Conservation (phyloP, 805 yeast genomes). For the Dipodascopsis uninucleata region DNA sequence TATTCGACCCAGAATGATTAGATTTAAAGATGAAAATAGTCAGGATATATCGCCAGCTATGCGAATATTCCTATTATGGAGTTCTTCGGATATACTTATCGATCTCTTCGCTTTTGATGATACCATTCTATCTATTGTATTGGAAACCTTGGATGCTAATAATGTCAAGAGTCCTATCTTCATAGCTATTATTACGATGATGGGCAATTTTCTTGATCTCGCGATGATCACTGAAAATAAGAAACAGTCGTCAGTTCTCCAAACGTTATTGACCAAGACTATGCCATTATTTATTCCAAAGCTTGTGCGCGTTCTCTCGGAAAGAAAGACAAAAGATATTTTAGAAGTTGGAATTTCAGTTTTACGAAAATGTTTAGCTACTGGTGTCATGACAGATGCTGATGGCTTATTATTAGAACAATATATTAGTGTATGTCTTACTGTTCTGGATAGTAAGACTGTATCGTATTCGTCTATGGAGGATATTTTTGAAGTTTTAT, state of each 20-base stretch:
- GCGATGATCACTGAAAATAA: neutral
- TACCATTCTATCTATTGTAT: slow-evolving; percentile 50
- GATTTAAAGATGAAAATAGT: slow-evolving; percentile 71
- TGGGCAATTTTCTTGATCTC: slow-evolving; percentile 17
- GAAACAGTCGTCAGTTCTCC: neutral
- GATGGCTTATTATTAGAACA: slow-evolving; percentile 15
- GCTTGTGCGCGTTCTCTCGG: slow-evolving; percentile 11
- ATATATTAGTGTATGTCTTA: slow-evolving; percentile 15
- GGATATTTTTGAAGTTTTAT: slow-evolving; percentile 18
- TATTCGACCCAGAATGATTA: slow-evolving; percentile 59
- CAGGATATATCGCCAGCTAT: slow-evolving; percentile 80
- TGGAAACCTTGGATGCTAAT: slow-evolving; percentile 51
- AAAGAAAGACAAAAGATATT: slow-evolving; percentile 4
- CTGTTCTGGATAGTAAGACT: slow-evolving; percentile 17
- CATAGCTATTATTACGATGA: slow-evolving; percentile 52
- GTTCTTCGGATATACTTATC: slow-evolving; percentile 45
- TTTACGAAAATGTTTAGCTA: slow-evolving; percentile 12
- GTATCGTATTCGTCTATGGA: slow-evolving; percentile 3
- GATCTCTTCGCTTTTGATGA: slow-evolving; percentile 53
- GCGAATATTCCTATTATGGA: slow-evolving; percentile 60
- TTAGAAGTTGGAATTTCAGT: slow-evolving; percentile 11
- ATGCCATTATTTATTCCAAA: slow-evolving; percentile 16
- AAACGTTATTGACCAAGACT: neutral
- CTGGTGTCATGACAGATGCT: slow-evolving; percentile 2
- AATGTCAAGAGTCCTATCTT: slow-evolving; percentile 68